Base-by-base conservation (phyloP, 306 rosid genomes). In the Sophora flavescens region DNA sequence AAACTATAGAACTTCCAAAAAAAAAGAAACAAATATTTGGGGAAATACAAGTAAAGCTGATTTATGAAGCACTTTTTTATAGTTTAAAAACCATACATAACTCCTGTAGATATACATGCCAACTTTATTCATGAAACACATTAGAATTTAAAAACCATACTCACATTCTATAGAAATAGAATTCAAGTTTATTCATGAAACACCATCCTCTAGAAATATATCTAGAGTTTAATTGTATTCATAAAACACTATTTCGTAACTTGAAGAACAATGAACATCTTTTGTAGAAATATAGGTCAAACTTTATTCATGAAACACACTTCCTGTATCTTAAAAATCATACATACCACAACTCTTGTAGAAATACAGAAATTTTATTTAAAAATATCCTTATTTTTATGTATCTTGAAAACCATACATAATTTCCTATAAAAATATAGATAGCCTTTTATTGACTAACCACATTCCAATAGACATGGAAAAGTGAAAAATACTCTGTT, bases 401-500 rank as follows among this genome's bases (percentile, higher is more conserved):
- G 17, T 41, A 28, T 12, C 28, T 26, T 4, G 14, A 22, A 22
- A 22, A 10, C 18, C 52, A 12, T 45, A 33, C 38, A 39, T 15
- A 6, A 8, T 39, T 22, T 18, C 76, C 38, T 2, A 11, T 58
- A 58, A 26, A n/a, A 26, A n/a, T 41, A 54, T 30, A 53, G 10
- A 65, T 12, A 38, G 39, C 7, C 67, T 53, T 53, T 75, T 63
- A 64, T 75, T 63, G 56, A 52, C n/a, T 18, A 54, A 22, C 13
- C 30, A 36, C 65, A 63, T 53, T 75, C 59, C 13, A 38, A 52
- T 2, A 51, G 30, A 2, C n/a, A n/a, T n/a, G n/a, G 0, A 22
- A 75, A 64, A 63, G 44, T 36, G 22, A 22, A 75, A 75, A 52
- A 3, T 54, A 28, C 28, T 50, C 3, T 13, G 14, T 36, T 75